Base-by-base conservation (phyloP, 2,329 filamentous ascomycete species). In the Aureobasidium leucospermi region DNA sequence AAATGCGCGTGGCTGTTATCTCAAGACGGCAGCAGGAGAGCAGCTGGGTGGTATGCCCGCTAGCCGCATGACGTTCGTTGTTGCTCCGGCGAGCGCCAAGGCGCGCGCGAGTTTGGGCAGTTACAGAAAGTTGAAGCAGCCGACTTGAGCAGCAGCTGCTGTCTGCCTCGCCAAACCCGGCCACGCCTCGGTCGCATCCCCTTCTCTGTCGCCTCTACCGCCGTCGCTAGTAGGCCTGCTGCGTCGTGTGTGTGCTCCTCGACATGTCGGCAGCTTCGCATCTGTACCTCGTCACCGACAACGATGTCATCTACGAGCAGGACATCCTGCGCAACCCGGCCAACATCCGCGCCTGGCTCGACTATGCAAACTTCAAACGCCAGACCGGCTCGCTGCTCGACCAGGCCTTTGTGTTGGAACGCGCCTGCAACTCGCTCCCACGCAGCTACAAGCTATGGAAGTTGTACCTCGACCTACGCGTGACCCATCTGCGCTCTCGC, bases 391-490 rank as follows among this genome's bases (percentile, higher is more conserved):
- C 83, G 46, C 70, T 89, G 45, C 84, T 90, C 58, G 93, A 97
- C 76, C 93, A 96, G 75, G 89, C 91, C 55, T 88, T 87, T 70
- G 83, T 87, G 39, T 88, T 97, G 77, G 94, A 97, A 76, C 85
- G 94, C 69, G 93, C 94, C 60, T 96, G 93, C 74, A 80, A 84
- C 64, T 88, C 95, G 68, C 82, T 99, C 47, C 94, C 94, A 52
- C 85, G 94, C 66, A 97, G 93, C 31, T 99, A 96, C 79, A 99
- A 99, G 78, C 80, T 99, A 51, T 99, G 94, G 94, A 97, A 96
- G 76, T 85, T 96, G 84, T 99, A 97, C 74, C 84, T 99, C 65
- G 83, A 85, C 65, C 88, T 97, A 66, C 85, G 94, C 67, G 85
- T 84, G 59, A 89, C 88, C 67, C 71, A 73, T 59, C 53, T 74